Percentiles rank a stretch among this genome's conserved stretches.
Evolutionary conservation across 2,329 filamentous ascomycete species (phyloP).

Genomic region (Alternaria triticina): DNA sequence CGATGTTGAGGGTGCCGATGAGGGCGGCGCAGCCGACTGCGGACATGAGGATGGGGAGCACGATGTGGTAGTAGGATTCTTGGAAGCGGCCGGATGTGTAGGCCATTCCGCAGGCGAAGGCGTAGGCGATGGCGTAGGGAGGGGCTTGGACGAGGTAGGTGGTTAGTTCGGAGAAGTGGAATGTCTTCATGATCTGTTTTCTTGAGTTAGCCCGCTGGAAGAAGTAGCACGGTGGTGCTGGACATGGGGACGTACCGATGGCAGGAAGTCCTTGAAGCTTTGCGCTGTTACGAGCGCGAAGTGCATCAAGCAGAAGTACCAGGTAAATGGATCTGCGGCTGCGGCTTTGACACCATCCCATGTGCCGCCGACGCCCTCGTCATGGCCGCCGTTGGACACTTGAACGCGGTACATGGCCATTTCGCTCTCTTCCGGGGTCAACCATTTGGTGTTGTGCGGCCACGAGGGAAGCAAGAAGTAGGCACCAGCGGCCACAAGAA

Average conservation of each 20-base stretch:
- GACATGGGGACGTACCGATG: slow-evolving; percentile 20
- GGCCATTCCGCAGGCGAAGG: slow-evolving; percentile 28
- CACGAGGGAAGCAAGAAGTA: slow-evolving; percentile 41
- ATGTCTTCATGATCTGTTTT: slow-evolving; percentile 27
- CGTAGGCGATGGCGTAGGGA: slow-evolving; percentile 46
- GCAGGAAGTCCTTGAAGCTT: slow-evolving; percentile 44
- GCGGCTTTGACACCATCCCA: slow-evolving; percentile 49
- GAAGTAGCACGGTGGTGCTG: background rate
- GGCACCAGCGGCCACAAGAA: slow-evolving; percentile 42
- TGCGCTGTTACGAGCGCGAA: slow-evolving; percentile 45
- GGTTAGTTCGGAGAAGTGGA: slow-evolving; percentile 20
- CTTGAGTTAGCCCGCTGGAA: background rate
- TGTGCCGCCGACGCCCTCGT: slow-evolving; percentile 51
- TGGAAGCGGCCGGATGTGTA: slow-evolving; percentile 37
- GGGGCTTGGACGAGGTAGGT: slow-evolving; percentile 54
- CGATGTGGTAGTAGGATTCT: slow-evolving; percentile 40
- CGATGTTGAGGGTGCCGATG: slow-evolving; percentile 38
- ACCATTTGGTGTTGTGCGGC: slow-evolving; percentile 18
- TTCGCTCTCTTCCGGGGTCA: slow-evolving; percentile 26
- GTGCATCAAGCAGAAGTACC: slow-evolving; percentile 51
- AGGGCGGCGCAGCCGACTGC: slow-evolving; percentile 32
- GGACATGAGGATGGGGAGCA: slow-evolving; percentile 29
- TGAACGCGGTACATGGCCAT: slow-evolving; percentile 38
- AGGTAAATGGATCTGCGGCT: slow-evolving; percentile 49
- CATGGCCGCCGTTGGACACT: slow-evolving; percentile 36